A percentile compares a stretch with the other conserved stretches of the same genome.
phyloP scores from a whole-genome alignment of 768 basidiomycete genomes.

The Tricholoma hemisulphureum region DNA sequence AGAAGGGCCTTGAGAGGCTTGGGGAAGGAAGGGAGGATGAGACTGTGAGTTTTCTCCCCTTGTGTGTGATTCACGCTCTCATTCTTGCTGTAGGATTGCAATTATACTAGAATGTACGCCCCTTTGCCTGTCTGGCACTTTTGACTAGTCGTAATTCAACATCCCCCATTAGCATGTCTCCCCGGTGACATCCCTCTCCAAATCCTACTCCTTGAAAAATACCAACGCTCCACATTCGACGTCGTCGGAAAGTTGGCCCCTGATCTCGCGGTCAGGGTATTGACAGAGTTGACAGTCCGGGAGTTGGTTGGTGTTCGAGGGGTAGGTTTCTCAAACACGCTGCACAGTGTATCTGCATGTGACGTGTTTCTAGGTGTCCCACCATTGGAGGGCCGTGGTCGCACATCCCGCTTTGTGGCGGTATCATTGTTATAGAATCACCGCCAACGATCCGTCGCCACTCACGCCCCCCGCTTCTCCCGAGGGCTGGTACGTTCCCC shows the following conservation, averaged over 20 bases:
- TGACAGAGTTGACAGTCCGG: constrained; percentile 52
- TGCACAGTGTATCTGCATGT: too few relatives aligned
- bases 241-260: constrained; percentile 71
- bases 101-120: constrained; percentile 60
- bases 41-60: constrained; percentile 52
- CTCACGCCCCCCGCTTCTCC: constrained; percentile 59
- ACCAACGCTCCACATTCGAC: constrained; percentile 79
- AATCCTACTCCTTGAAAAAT: constrained; percentile 82
- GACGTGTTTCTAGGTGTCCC: constrained; percentile 46
- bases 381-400: constrained; percentile 43
- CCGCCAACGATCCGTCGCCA: constrained; percentile 67
- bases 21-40: constrained; percentile 66
- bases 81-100: constrained; percentile 41
- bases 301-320: constrained; percentile 61
- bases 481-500: constrained; percentile 64
- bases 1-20: constrained; percentile 61
- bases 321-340: constrained; percentile 32
- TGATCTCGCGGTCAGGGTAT: constrained; percentile 60
- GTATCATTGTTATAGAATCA: constrained; percentile 71
- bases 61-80: too few relatives aligned
- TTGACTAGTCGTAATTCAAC: background rate
- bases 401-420: constrained; percentile 75
- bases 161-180: constrained; percentile 53
- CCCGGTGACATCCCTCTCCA: constrained; percentile 85
- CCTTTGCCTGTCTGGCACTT: background rate